phyloP scores from a whole-genome alignment of 2,329 filamentous ascomycete genomes.

The Aspergillus fijiensis region DNA sequence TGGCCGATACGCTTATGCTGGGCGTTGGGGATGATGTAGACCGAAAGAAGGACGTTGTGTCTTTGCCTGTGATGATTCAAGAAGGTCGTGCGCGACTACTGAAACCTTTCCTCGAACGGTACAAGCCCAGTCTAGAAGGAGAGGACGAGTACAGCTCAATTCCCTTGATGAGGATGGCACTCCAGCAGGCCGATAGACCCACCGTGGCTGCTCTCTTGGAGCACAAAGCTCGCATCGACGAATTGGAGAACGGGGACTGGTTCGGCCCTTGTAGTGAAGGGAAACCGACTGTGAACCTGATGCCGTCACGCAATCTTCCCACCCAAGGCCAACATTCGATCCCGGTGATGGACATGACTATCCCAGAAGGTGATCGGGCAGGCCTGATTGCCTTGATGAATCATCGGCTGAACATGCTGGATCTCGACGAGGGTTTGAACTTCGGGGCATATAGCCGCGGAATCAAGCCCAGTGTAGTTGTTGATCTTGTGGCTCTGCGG shows the following conservation, averaged over 20 bases:
- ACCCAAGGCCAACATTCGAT: constrained; percentile 3
- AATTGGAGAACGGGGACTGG: constrained; percentile 14
- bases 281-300: neutral
- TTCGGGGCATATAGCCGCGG: neutral
- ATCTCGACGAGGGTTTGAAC: constrained; percentile 5
- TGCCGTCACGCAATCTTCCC: neutral
- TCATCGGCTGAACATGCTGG: constrained; percentile 6
- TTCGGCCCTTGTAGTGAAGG: constrained; percentile 17
- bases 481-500: constrained; percentile 7
- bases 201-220: constrained; percentile 17
- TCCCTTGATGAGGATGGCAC: constrained; percentile 15
- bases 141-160: constrained; percentile 15
- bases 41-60: constrained; percentile 13
- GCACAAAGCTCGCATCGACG: constrained; percentile 14
- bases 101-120: constrained; percentile 17
- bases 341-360: constrained; percentile 16
- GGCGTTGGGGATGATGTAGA: neutral
- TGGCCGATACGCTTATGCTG: constrained; percentile 15
- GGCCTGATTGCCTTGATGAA: constrained; percentile 5
- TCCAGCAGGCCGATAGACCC: constrained; percentile 20
- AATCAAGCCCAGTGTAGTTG: constrained; percentile 8
- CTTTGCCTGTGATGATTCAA: constrained; percentile 15
- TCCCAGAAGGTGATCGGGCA: constrained; percentile 10
- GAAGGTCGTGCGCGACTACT: constrained; percentile 14
- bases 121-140: constrained; percentile 7